Conservation (phyloP, 2,329 filamentous ascomycete genomes). For the Sporothrix pseudoabietina region DNA sequence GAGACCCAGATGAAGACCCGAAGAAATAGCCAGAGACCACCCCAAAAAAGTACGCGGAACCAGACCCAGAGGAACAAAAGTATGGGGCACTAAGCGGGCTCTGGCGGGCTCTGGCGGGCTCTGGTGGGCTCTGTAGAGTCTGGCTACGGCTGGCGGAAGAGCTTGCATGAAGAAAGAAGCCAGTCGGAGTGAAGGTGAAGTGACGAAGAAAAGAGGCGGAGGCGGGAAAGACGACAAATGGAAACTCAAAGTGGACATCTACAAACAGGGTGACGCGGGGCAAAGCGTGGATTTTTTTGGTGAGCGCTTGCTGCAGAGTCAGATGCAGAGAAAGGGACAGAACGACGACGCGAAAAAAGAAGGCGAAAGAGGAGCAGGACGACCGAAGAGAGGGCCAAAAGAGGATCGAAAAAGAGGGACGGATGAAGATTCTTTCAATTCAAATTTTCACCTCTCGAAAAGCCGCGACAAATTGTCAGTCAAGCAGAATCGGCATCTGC, state of each 20-base stretch:
- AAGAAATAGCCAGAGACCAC: neutral
- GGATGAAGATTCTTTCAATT: neutral
- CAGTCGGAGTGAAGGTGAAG: neutral
- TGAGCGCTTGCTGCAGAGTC: neutral
- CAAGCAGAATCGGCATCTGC: neutral
- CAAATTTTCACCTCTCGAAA: neutral
- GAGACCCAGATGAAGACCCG: neutral
- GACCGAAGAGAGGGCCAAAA: neutral
- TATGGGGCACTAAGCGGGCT: neutral
- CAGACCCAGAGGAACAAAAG: slow-evolving; percentile 15
- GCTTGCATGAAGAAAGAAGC: slow-evolving; percentile 7
- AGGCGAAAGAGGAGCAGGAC: neutral
- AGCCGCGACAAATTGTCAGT: neutral
- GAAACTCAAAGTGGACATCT: neutral
- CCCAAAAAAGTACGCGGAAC: neutral
- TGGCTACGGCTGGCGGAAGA: neutral
- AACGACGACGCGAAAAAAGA: neutral
- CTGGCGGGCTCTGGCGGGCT: no score
- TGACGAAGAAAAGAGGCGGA: neutral
- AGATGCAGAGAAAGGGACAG: slow-evolving; percentile 1
- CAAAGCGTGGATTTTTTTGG: neutral
- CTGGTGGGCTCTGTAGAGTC: no score
- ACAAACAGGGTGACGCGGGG: neutral
- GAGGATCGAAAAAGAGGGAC: slow-evolving; percentile 6
- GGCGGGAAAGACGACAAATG: neutral